These are phyloP conservation scores for Monosporozyma yasuniensis DNA, from an alignment of 805 yeast genomes.

Conservation along the genomic window DNA sequence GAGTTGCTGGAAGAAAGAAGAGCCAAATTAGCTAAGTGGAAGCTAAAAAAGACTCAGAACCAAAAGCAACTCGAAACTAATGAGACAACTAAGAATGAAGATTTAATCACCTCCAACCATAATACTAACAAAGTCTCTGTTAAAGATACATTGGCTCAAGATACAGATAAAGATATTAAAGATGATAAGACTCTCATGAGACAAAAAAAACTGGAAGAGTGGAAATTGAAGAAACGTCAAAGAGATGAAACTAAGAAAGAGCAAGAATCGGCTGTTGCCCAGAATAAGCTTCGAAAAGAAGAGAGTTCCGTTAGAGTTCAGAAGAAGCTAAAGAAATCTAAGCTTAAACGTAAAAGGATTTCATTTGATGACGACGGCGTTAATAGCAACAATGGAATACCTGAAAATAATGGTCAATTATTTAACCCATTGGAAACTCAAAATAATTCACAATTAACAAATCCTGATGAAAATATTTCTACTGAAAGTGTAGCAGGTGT, in stretches of 20 bases:
- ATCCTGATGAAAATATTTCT: background rate
- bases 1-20: slow-evolving; percentile 37
- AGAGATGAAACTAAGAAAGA: slow-evolving; percentile 11
- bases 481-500: slow-evolving; percentile 13
- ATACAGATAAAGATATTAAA: background rate
- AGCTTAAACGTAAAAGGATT: background rate
- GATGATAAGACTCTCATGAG: slow-evolving; percentile 20
- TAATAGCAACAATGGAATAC: slow-evolving; percentile 3
- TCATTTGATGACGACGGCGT: slow-evolving; percentile 16
- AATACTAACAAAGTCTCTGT: slow-evolving; percentile 11
- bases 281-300: background rate
- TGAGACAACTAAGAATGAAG: background rate
- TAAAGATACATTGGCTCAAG: background rate
- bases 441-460: background rate
- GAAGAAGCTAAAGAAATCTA: background rate
- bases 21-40: slow-evolving; percentile 53
- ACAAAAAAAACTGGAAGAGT: slow-evolving; percentile 39
- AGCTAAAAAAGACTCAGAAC: slow-evolving; percentile 39
- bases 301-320: background rate
- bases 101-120: background rate
- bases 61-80: background rate
- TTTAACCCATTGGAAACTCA: background rate
- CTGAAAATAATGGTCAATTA: background rate
- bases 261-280: background rate
- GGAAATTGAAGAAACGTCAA: slow-evolving; percentile 38